Evolutionary conservation across 179 eudicot genomes (phyloP).

Genomic region (Silene vulgaris): DNA sequence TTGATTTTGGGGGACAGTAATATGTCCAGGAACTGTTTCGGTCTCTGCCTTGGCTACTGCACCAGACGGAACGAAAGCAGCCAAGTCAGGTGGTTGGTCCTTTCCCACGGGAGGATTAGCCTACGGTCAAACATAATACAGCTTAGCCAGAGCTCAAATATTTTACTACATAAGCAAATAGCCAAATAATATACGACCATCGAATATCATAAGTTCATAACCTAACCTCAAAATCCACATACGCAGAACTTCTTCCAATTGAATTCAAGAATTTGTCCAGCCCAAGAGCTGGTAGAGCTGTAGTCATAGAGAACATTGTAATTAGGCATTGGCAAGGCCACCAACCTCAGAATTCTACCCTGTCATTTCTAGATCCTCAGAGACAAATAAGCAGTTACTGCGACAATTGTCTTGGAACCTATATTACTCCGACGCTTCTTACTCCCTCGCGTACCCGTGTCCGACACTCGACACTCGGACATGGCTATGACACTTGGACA

Average conservation of each 20-base stretch:
- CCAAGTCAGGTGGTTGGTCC: constrained; percentile 98
- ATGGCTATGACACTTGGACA: no score
- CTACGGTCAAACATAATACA: constrained; percentile 33
- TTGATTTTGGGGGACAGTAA: constrained; percentile 28
- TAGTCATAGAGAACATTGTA: background rate
- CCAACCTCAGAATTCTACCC: background rate
- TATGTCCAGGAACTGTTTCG: constrained; percentile 37
- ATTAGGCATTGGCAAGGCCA: constrained; percentile 10
- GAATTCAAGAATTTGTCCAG: constrained; percentile 77
- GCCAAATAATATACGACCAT: background rate
- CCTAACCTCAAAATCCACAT: constrained; percentile 83
- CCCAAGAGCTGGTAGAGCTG: constrained; percentile 58
- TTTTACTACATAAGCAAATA: background rate
- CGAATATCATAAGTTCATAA: constrained; percentile 7
- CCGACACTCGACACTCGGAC: no score
- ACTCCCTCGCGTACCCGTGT: no score
- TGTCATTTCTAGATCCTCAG: background rate
- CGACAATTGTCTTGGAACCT: background rate
- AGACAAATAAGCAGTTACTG: constrained; percentile 4
- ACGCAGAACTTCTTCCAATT: constrained; percentile 61
- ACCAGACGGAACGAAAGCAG: constrained; percentile 74
- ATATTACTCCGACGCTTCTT: no score
- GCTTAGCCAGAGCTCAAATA: constrained; percentile 14
- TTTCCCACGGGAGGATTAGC: constrained; percentile 88
- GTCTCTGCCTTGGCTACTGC: constrained; percentile 37